Percentiles rank a stretch among this genome's conserved stretches.
Evolutionary conservation across 495 filamentous ascomycete genomes (phyloP).

Genomic region (Pseudomonodictys pantanalensis): DNA sequence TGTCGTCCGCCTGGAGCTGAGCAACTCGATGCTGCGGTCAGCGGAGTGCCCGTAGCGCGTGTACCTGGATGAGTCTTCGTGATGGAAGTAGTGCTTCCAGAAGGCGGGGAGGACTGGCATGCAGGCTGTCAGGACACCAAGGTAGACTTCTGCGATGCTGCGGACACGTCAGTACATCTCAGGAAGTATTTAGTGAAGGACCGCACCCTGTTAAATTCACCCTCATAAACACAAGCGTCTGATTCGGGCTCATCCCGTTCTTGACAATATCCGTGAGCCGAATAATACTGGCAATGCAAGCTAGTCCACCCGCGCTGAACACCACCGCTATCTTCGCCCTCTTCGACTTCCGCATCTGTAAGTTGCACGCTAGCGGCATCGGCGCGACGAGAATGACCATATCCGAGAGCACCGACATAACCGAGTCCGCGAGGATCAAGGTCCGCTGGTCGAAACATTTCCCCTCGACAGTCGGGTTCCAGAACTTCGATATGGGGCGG

Average conservation of each 20-base stretch:
- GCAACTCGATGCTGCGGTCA: slow-evolving; percentile 1
- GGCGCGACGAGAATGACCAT: slow-evolving; percentile 49
- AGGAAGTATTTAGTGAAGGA: not conserved
- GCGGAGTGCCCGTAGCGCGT: not conserved
- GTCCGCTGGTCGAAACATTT: slow-evolving; percentile 47
- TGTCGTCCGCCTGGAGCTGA: not conserved
- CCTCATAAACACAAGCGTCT: slow-evolving; percentile 46
- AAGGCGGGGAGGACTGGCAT: slow-evolving; percentile 40
- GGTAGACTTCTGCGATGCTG: slow-evolving; percentile 49
- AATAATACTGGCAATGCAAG: slow-evolving; percentile 48
- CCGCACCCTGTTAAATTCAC: slow-evolving; percentile 50
- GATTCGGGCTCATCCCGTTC: slow-evolving; percentile 36
- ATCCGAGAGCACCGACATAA: slow-evolving; percentile 50
- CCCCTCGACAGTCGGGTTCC: slow-evolving; percentile 16
- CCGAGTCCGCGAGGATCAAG: slow-evolving; percentile 49
- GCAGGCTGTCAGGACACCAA: slow-evolving; percentile 52
- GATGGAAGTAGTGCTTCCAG: slow-evolving; percentile 3
- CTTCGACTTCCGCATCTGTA: slow-evolving; percentile 49
- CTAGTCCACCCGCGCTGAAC: slow-evolving; percentile 49
- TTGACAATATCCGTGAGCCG: slow-evolving; percentile 46
- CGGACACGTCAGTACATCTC: slow-evolving; percentile 7
- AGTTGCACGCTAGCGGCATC: slow-evolving; percentile 47
- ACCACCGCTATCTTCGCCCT: slow-evolving; percentile 50
- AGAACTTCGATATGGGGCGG: slow-evolving; percentile 41
- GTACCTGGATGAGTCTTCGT: not conserved